Evolutionary conservation across 176 grass and related monocot species (phyloP).

Genomic region (Neostapfia colusana): DNA sequence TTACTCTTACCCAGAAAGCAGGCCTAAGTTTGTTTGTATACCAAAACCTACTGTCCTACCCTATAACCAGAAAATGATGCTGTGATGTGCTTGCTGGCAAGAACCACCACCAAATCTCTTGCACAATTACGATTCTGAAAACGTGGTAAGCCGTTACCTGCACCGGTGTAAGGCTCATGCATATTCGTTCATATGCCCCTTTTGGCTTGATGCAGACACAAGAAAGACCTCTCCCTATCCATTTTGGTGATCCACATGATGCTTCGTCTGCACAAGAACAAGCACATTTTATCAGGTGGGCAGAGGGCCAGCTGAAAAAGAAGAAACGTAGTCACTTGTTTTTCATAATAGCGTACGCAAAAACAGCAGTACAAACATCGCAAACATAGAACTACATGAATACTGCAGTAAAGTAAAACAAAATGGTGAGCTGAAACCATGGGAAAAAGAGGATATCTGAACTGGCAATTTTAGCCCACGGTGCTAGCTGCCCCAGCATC

Average conservation of each 20-base stretch:
- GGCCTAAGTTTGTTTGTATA: background rate
- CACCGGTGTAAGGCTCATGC: slow-evolving; percentile 79
- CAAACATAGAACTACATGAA: background rate
- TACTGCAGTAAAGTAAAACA: background rate
- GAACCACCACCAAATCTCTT: background rate
- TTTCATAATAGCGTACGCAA: background rate
- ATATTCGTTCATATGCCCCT: slow-evolving; percentile 83
- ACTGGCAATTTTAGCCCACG: slow-evolving; percentile 41
- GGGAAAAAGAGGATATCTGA: slow-evolving; percentile 2
- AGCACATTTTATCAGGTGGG: background rate
- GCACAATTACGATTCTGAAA: background rate
- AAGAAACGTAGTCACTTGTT: background rate
- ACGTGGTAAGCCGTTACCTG: slow-evolving; percentile 48
- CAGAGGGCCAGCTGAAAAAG: background rate
- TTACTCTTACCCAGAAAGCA: slow-evolving; percentile 2
- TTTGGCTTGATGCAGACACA: slow-evolving; percentile 94
- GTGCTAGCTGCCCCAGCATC: slow-evolving; percentile 40
- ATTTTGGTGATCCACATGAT: slow-evolving; percentile 92
- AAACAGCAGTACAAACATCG: background rate
- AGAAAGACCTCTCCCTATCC: slow-evolving; percentile 90
- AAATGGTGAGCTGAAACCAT: background rate
- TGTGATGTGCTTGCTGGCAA: background rate
- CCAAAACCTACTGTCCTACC: slow-evolving; percentile 2
- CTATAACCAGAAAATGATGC: background rate
- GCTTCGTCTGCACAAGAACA: slow-evolving; percentile 65